Evolutionary conservation across 371 early-diverging fungal genomes (phyloP), one percentile per base, ranked within the genome.

Genomic region (Mortierella sp.): DNA sequence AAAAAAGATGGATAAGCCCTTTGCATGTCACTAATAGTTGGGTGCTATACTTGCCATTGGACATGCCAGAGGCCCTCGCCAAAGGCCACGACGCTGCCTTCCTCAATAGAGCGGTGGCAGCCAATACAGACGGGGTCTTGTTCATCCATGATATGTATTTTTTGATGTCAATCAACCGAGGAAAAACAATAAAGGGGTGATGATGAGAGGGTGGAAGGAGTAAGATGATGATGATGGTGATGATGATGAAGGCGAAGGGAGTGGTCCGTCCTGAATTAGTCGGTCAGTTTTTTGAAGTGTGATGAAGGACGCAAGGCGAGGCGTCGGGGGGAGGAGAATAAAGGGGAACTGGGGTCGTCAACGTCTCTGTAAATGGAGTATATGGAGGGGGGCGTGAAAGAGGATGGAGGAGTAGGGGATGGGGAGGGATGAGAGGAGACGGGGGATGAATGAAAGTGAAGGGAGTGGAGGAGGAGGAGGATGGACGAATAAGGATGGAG

Each of bases 61-160:
- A 94, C 88, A 85, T 95, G 95, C 91, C 94, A 95, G 29, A 95
- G 92, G 47, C 96, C 95, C 47, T 95, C 94, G 44, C 95, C 95
- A 85, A 96, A 95, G 67, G 94, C 92, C 50, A 95, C 93, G n/a
- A 94, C 95, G 44, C 92, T 92, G 37, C 96, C 95, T 64, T 94
- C 94, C 75, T 95, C 95, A 77, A 95, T 95, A 22, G 89, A 86
- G 58, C 88, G 85, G 64, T 87, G 85, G 75, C 95, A 96, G n/a
- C 95, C 95, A 66, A 92, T 88, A 84, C 96, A 95, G 64, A 85
- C 89, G 58, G 92, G 91, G 68, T 90, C 91, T 53, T 87, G 89
- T 37, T 80, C 79, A 22, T 81, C 82, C 82, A 83, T 83, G 53
- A 5, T 11, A 37, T 16, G 13, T 10, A 13, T 6, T 65, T 24